Base-by-base conservation (phyloP, 768 basidiomycete genomes). In the Tricholoma terreum region DNA sequence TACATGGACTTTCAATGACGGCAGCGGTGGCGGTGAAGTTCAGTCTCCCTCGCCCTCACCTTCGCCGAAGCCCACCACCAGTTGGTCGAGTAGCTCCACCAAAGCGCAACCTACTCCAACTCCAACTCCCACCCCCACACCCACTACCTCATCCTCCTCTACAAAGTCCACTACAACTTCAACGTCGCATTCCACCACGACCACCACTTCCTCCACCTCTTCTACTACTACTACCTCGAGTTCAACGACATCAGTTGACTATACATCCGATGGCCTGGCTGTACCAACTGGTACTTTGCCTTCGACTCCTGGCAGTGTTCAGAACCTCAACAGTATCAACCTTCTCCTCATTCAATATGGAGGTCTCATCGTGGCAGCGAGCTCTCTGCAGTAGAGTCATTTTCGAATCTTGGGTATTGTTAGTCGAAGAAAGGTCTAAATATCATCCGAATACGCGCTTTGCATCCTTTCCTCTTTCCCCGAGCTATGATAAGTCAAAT, bases 1-100 rank as follows among this genome's bases (percentile, higher is more conserved):
- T 52, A 60, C 64, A 4, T 87, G 85, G 85, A 67, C 65, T 51
- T 78, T 74, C 60, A 65, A 65, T 14, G 65, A 61, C 36, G 71
- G 63, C 42, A 55, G 59, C 50, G 58, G 62, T 17, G 63, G 60
- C 14, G 65, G 59, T 17, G 66, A 56, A 14, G 56, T 34, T 31
- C 42, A 70, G 1, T 55, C 69, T 8, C 49, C 69, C 17, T 61
- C 69, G 11, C 62, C 57, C 53, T 35, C 62, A 38, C 46, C 54
- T n/a, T 55, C 38, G 55, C 62, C 62, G 22, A 55, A 61, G 40
- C 58, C 57, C 7, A 52, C 60, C 34, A 66, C 61, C 22, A 31
- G 60, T 22, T 51, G 53, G 58, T 15, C 46, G 50, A 6, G 35
- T 19, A 22, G 36, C 21, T 21, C 27, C 0, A n/a, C 46, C n/a